Evolutionary conservation across 2,329 filamentous ascomycete genomes (phyloP), one percentile per base, ranked within the genome.

Genomic region (Monosporascus ibericus): DNA sequence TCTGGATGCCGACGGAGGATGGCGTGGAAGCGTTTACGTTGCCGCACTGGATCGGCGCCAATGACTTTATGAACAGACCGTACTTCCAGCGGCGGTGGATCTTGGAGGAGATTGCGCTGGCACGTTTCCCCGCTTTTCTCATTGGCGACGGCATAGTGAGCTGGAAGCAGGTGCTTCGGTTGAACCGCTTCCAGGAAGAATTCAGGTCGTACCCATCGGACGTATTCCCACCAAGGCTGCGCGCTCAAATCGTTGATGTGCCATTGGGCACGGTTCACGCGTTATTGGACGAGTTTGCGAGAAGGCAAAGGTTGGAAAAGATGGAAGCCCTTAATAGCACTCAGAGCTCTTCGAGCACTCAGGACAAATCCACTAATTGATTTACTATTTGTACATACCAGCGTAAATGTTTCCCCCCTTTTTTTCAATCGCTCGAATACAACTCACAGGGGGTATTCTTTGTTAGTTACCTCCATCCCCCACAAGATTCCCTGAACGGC

Each of bases 61-160:
- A 57, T 8, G 65, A 65, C 44, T 69, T 71, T 42, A 55, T 69
- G 39, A 58, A 52, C 34, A 60, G 69, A 5, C 60, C 63, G 2
- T 69, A 67, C 49, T 71, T 71, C 49, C 63, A 67, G 30, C 66
- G 68, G 6, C 64, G 62, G 2, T 71, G 69, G 69, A 70, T 71
- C 46, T 58, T 71, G 2, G 68, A 69, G 46, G 69, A 71, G 54
- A 61, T 71, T 38, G 58, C 67, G 37, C 58, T 68, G 55, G 65
- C 66, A 1, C 60, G 66, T 2, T 67, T 70, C 36, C 56, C 62
- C 3, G 55, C 55, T 3, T 63, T 64, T 48, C 44, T 72, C 4
- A 60, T 71, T 25, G 68, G 68, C 30, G 67, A 70, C 49, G 60
- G 62, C 40, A 68, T 71, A 11, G 62, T 71, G 6, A 64, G 68